phyloP scores from a whole-genome alignment of 1,284 basidiomycete species.

The Dichomitus squalens region DNA sequence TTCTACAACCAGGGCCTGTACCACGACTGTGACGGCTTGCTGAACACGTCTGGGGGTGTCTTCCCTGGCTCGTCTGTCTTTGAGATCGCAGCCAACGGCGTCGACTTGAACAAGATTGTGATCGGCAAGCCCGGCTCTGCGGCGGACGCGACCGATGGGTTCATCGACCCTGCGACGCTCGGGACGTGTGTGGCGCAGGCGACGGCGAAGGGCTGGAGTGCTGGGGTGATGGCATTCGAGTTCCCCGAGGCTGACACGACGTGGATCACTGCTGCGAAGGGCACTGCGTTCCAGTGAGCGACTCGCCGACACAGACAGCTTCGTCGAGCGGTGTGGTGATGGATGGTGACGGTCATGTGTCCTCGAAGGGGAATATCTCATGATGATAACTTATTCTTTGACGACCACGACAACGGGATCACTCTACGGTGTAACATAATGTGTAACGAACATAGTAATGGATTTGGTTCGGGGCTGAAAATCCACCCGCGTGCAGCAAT shows the following conservation, averaged over 20 bases:
- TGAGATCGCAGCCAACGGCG: constrained; percentile 58
- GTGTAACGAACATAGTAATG: constrained; percentile 3
- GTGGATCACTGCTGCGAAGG: constrained; percentile 19
- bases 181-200: constrained; percentile 59
- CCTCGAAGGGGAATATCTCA: background rate
- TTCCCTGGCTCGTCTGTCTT: constrained; percentile 43
- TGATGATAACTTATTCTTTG: background rate
- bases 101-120: constrained; percentile 49
- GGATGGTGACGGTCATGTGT: background rate
- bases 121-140: constrained; percentile 59
- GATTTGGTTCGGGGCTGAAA: background rate
- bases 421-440: background rate
- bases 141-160: constrained; percentile 53
- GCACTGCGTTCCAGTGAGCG: constrained; percentile 9
- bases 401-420: too few species aligned
- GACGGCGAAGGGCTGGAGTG: constrained; percentile 56
- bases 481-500: too few species aligned
- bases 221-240: constrained; percentile 27
- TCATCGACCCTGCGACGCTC: constrained; percentile 52
- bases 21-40: constrained; percentile 53
- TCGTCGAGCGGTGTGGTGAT: background rate
- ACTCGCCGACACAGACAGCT: background rate
- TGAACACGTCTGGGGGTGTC: constrained; percentile 36
- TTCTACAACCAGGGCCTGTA: constrained; percentile 56
- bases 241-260: constrained; percentile 17